phyloP scores from a whole-genome alignment of 2,329 filamentous ascomycete genomes.

The Trichophyton schoenleinii region DNA sequence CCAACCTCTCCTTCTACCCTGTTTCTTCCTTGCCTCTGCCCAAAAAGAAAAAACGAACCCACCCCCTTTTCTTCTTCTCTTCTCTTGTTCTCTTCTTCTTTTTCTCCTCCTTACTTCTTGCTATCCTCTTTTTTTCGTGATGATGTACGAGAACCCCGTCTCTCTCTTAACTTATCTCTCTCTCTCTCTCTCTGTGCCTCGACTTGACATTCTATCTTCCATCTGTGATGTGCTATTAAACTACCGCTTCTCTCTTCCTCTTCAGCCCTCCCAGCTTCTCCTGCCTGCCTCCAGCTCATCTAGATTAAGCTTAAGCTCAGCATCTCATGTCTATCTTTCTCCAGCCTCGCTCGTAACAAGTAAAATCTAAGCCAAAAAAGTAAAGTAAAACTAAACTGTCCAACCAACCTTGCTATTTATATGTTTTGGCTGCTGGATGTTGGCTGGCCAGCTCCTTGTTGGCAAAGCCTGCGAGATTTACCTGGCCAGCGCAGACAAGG shows the following conservation, averaged over 20 bases:
- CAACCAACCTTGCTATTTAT: too few species aligned
- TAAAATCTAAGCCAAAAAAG: not conserved
- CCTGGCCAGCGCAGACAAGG: not conserved
- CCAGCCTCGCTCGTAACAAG: too few species aligned
- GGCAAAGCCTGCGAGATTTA: not conserved
- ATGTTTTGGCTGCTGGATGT: too few species aligned
- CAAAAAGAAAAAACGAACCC: not conserved
- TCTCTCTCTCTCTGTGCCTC: not conserved
- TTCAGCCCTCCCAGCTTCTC: not conserved
- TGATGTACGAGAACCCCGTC: slow-evolving; percentile 3
- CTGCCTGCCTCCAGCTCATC: not conserved
- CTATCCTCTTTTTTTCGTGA: not conserved
- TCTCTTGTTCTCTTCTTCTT: too few species aligned
- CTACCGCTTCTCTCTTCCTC: not conserved
- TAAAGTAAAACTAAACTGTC: too few species aligned
- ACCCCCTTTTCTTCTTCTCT: not conserved
- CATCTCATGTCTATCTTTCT: too few species aligned
- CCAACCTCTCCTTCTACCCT: not conserved
- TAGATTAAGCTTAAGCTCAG: not conserved
- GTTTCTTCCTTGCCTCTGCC: not conserved
- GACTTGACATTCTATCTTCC: not conserved
- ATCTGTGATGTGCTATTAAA: not conserved
- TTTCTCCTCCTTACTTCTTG: not conserved
- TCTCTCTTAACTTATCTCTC: not conserved
- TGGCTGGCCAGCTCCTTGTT: too few species aligned